Evolutionary conservation across 2,329 filamentous ascomycete genomes (phyloP).

Genomic region (Epicoccum sorghinum): DNA sequence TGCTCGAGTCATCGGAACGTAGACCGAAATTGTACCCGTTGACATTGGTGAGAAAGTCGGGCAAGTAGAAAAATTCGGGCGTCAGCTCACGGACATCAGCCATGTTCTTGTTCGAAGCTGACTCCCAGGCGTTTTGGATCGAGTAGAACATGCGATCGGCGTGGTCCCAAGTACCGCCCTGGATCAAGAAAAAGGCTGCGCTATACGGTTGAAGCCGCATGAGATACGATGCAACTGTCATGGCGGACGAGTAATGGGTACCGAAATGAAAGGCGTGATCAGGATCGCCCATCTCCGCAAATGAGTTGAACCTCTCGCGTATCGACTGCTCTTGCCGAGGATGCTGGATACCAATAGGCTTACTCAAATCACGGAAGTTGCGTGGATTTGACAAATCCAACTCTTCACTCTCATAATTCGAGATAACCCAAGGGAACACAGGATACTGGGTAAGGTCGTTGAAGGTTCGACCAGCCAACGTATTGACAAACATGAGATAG

Average conservation of each 20-base stretch:
- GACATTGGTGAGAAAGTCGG: slow-evolving; percentile 91
- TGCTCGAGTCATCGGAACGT: slow-evolving; percentile 78
- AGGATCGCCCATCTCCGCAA: slow-evolving; percentile 87
- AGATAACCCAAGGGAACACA: slow-evolving; percentile 95
- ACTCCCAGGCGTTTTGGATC: slow-evolving; percentile 87
- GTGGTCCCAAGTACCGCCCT: slow-evolving; percentile 96
- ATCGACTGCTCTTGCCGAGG: slow-evolving; percentile 77
- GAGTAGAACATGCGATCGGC: slow-evolving; percentile 95
- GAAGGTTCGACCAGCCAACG: slow-evolving; percentile 94
- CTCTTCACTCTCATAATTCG: slow-evolving; percentile 94
- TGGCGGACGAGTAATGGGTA: slow-evolving; percentile 97
- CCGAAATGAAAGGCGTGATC: slow-evolving; percentile 90
- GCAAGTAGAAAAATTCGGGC: slow-evolving; percentile 96
- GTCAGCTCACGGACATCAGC: slow-evolving; percentile 93
- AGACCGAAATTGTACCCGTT: slow-evolving; percentile 94
- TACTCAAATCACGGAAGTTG: slow-evolving; percentile 88
- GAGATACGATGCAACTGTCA: slow-evolving; percentile 97
- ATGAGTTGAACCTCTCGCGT: slow-evolving; percentile 80
- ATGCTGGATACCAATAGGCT: slow-evolving; percentile 94
- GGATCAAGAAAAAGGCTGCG: slow-evolving; percentile 89
- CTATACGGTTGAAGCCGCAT: slow-evolving; percentile 96
- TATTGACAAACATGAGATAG: slow-evolving; percentile 98
- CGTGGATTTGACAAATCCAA: slow-evolving; percentile 83
- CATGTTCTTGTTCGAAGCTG: slow-evolving; percentile 86
- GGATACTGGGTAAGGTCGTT: slow-evolving; percentile 98